A percentile compares a stretch with the other conserved stretches of the same genome.
phyloP scores from a whole-genome alignment of 2,329 filamentous ascomycete genomes.

The Aspergillus neotritici region DNA sequence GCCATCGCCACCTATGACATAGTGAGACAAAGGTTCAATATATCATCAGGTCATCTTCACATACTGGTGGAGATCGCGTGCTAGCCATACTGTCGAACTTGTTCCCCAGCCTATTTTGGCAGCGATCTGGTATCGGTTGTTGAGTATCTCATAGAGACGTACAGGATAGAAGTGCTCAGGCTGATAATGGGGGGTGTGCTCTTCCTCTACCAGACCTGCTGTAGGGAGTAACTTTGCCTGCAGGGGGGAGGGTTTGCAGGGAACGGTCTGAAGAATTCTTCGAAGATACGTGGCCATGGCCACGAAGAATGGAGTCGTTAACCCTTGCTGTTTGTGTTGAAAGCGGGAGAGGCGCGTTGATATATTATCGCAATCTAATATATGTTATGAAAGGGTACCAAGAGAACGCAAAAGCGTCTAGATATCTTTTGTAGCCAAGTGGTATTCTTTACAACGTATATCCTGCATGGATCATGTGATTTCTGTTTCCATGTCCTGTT shows the following conservation, averaged over 20 bases:
- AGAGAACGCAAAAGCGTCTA: too few species aligned
- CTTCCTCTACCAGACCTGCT: conserved; percentile 10
- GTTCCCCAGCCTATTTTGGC: conserved; percentile 38
- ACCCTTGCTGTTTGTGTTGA: conserved; percentile 3
- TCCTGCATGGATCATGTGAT: conserved; percentile 9
- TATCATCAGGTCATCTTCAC: conserved; percentile 5
- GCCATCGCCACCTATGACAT: conserved; percentile 20
- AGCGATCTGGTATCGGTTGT: conserved; percentile 33
- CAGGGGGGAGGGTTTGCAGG: conserved; percentile 2
- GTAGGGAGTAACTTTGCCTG: conserved; percentile 6
- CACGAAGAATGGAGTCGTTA: neutral
- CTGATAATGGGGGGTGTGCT: conserved; percentile 10
- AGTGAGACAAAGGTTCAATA: conserved; percentile 5
- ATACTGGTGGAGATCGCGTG: conserved; percentile 24
- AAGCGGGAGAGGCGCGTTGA: conserved; percentile 1
- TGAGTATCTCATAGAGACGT: conserved; percentile 18
- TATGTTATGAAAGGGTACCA: too few species aligned
- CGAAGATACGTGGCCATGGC: neutral
- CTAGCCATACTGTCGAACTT: conserved; percentile 40
- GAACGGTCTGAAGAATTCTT: conserved; percentile 9
- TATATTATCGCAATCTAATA: conserved; percentile 3
- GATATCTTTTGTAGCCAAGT: too few species aligned
- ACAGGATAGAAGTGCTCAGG: conserved; percentile 14
- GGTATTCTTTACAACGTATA: too few species aligned
- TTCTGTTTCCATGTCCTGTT: too few species aligned